Base-by-base conservation (phyloP, 192 early-diverging fungal species). In the Backusella sp. region DNA sequence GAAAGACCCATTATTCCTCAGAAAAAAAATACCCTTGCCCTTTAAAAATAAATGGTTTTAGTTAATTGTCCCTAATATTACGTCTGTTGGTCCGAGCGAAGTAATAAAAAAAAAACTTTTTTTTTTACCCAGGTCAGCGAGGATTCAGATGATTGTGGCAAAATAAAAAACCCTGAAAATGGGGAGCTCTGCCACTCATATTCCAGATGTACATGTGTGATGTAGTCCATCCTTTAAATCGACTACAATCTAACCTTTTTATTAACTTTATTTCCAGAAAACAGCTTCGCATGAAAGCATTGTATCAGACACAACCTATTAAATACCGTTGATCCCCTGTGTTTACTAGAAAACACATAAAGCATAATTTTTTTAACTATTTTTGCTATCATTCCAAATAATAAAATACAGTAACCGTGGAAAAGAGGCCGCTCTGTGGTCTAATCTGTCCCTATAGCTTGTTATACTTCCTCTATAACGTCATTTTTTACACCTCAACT, bases 1-100 rank as follows among this genome's bases (percentile, higher is more conserved):
- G 12, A 28, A 28, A 1, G 28, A 23, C 56, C 23, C 0, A 28
- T 62, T 62, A 5, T 9, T 28, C 9, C 7, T 62, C 12, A 62
- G 23, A 59, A 62, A 28, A 59, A 59, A 62, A 62, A 62, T 62
- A 62, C 23, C 56, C 56, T 62, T 62, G 56, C 56, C 56, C 56
- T 62, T 62, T 62, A 26, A 62, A 62, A 62, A 62, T 28, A 28
- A 26, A 62, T 14, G 7, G 56, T 62, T 62, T 62, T 62, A 62
- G 56, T 62, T 62, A 28, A 62, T 62, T 62, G 56, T 28, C 56
- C 56, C 21, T 62, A 62, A 28, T 62, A 62, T 28, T 26, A 62
- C 26, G 56, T 62, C 26, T 62, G 56, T 62, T 62, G 23, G 56
- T 26, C 56, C 56, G 56, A 62, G 53, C n/a, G 12, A 62, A 62